Percentiles rank a stretch among this genome's conserved stretches.
Evolutionary conservation across 352 stramenopile genomes (phyloP).

Genomic region (Pythium rishiriense): DNA sequence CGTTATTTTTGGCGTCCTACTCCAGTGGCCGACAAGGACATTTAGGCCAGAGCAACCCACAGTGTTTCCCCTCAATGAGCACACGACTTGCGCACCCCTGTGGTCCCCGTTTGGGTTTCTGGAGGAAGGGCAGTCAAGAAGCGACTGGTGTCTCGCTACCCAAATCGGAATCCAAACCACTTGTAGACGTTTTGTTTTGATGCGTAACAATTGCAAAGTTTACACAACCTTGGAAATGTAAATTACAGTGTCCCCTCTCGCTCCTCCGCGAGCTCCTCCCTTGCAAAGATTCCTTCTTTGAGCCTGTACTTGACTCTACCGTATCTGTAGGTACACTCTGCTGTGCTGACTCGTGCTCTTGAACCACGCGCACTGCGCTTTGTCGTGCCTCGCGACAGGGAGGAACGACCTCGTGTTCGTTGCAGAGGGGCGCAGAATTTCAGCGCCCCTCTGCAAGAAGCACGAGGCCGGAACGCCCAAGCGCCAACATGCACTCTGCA

Average conservation of each 20-base stretch:
- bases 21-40: too few species aligned
- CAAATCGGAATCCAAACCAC: constrained; percentile 3
- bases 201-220: constrained; percentile 6
- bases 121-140: too few species aligned
- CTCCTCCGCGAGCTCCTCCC: neutral
- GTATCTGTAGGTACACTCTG: neutral
- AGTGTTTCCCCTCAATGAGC: too few species aligned
- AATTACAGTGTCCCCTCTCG: constrained; percentile 1
- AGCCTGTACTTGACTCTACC: neutral
- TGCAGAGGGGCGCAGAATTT: neutral
- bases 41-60: too few species aligned
- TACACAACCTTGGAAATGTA: neutral
- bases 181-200: constrained; percentile 8
- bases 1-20: neutral
- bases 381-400: neutral
- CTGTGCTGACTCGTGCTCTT: neutral
- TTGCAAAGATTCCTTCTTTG: constrained; percentile 1
- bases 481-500: neutral
- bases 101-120: too few species aligned
- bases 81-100: too few species aligned
- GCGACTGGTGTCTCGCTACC: too few species aligned
- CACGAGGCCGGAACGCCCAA: neutral
- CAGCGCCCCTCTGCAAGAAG: too few species aligned
- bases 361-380: too few species aligned
- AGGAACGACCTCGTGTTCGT: neutral